Conservation (phyloP, 345 rosid species). For the Bretschneidera sinensis region DNA sequence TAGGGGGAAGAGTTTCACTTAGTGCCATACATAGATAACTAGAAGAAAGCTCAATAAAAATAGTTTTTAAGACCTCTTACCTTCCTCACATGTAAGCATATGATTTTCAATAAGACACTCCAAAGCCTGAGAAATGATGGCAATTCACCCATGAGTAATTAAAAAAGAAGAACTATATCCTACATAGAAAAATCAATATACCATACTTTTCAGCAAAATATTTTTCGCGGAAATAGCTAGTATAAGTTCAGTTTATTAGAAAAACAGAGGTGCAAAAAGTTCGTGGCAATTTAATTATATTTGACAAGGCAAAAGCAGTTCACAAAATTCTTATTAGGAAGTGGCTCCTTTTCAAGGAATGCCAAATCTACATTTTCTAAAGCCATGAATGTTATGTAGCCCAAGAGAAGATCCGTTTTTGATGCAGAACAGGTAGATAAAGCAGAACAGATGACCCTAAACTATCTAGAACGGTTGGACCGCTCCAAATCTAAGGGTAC, state of each 20-base stretch:
- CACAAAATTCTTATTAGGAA: neutral
- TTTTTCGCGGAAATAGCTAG: no score
- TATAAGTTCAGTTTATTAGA: no score
- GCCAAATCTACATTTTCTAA: neutral
- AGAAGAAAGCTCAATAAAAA: neutral
- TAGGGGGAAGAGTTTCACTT: no score
- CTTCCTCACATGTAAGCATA: conserved; percentile 94
- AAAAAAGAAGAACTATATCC: neutral
- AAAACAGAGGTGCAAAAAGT: no score
- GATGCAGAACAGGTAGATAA: no score
- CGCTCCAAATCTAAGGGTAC: no score
- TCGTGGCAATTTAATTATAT: no score
- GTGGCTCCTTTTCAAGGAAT: conserved; percentile 1
- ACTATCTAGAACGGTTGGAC: no score
- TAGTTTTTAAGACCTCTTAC: conserved; percentile 29
- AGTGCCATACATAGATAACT: no score
- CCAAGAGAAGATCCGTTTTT: neutral
- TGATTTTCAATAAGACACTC: conserved; percentile 93
- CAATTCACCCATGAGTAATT: neutral
- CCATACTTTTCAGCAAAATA: neutral
- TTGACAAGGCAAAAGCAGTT: neutral
- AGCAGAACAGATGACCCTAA: no score
- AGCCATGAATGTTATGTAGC: no score
- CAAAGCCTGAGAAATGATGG: conserved; percentile 58
- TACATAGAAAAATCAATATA: neutral